Base-by-base conservation (phyloP, 2,329 filamentous ascomycete species). In the Cladosporium sp. region DNA sequence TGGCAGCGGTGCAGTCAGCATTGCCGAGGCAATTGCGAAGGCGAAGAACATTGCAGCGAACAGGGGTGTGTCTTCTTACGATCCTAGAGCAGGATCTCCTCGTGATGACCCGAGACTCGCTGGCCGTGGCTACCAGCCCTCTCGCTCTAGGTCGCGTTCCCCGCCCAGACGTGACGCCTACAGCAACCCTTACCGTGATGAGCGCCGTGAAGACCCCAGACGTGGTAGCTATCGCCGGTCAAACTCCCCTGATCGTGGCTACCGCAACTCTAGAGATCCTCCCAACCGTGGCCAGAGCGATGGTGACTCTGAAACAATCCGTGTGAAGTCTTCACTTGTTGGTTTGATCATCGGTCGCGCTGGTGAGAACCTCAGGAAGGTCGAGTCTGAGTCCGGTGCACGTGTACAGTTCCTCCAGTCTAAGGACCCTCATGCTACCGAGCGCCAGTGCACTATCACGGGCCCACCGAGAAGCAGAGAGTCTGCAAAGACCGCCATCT, bases 301-400 rank as follows among this genome's bases (percentile, higher is more conserved):
- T 65, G 83, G 88, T 92, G 71, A 90, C 89, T 65, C 57, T 73
- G 93, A 97, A 80, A 91, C 90, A 28, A 93, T 97, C 71, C 87
- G 90, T 73, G 92, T 97, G 74, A 92, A 96, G 76, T 92, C 92
- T 26, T 91, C 88, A 73, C 85, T 96, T 58, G 93, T 97, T 61
- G 93, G 93, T 51, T 83, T 97, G 38, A 96, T 97, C 74, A 97
- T 97, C 75, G 93, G 93, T 63, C 88, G 93, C 67, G 91, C 93
- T 75, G 93, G 93, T 71, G 93, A 97, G 80, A 97, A 96, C 72
- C 82, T 97, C 52, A 86, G 92, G 71, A 89, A 92, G 66, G 92
- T 97, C 70, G 93, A 97, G 78, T 83, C 87, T 55, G 92, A 96
- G 72, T 92, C 90, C 58, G 88, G 88, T 64, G 93, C 92, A 72